These are phyloP conservation scores for Magnaporthiopsis poae DNA, from an alignment of 2,329 filamentous ascomycete species.

Conservation along the genomic window DNA sequence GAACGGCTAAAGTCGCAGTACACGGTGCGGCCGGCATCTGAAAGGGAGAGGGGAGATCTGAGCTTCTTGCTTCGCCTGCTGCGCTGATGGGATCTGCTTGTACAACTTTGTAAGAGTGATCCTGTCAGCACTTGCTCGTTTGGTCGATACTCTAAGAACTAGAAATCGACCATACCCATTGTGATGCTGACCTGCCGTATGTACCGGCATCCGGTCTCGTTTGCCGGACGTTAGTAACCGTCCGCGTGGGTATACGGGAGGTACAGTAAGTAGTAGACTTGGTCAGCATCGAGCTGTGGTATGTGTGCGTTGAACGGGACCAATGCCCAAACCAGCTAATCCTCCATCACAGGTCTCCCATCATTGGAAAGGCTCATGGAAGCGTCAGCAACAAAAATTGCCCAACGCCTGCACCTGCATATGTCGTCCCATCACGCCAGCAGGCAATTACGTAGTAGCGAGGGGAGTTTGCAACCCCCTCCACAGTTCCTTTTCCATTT, in stretches of 20 bases:
- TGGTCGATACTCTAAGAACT: not conserved
- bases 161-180: not conserved
- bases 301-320: too few species aligned
- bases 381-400: not conserved
- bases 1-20: not conserved
- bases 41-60: not conserved
- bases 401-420: not conserved
- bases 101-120: not conserved
- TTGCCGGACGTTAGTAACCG: not conserved
- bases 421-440: not conserved
- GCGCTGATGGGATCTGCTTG: not conserved
- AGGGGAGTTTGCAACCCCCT: not conserved
- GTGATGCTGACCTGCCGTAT: not conserved
- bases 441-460: not conserved
- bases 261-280: not conserved
- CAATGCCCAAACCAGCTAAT: not conserved
- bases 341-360: not conserved
- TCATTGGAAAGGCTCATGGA: too few species aligned
- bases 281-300: not conserved
- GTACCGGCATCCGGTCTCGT: not conserved
- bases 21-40: not conserved
- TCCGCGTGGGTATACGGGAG: not conserved
- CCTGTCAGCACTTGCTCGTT: not conserved
- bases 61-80: not conserved
- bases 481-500: not conserved